Percentiles rank a stretch among this genome's conserved stretches.
Conservation (phyloP, 257 asterid species). For the Ophiorrhiza pumila region DNA sequence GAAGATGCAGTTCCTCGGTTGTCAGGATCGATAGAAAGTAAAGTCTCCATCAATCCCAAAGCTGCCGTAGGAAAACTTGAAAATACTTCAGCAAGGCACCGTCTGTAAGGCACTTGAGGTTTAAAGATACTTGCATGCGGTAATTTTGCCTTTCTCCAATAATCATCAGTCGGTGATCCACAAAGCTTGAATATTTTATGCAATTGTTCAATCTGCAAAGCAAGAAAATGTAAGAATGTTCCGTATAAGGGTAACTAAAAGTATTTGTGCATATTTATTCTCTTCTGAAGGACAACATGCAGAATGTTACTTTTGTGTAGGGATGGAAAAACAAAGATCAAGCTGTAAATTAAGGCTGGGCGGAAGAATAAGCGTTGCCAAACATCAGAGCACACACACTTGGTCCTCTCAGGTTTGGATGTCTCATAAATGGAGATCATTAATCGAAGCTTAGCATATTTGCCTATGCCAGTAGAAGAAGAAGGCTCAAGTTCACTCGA, state of each 20-base stretch:
- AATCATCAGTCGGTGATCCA: slow-evolving; percentile 91
- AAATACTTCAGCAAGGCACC: slow-evolving; percentile 60
- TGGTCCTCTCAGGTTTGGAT: too few species aligned
- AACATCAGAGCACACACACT: not conserved
- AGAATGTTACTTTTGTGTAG: not conserved
- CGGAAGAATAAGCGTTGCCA: not conserved
- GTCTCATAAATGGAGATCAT: not conserved
- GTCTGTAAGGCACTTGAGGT: slow-evolving; percentile 63
- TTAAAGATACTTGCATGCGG: slow-evolving; percentile 68
- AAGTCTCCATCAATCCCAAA: slow-evolving; percentile 57
- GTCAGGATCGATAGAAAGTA: slow-evolving; percentile 79
- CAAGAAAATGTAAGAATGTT: too few species aligned
- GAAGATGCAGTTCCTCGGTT: slow-evolving; percentile 64
- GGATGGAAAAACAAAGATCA: not conserved
- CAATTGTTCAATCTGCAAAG: slow-evolving; percentile 77
- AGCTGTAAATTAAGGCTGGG: not conserved
- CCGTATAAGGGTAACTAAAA: not conserved
- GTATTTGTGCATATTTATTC: not conserved
- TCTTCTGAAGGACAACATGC: not conserved
- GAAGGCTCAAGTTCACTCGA: not conserved
- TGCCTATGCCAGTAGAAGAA: not conserved
- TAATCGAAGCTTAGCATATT: not conserved
- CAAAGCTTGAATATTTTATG: slow-evolving; percentile 87
- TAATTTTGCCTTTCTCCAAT: slow-evolving; percentile 64
- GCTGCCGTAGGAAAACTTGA: slow-evolving; percentile 66